Percentiles rank a stretch among this genome's conserved stretches.
Evolutionary conservation across 306 rosid genomes (phyloP).

Genomic region (Castanea sativa): DNA sequence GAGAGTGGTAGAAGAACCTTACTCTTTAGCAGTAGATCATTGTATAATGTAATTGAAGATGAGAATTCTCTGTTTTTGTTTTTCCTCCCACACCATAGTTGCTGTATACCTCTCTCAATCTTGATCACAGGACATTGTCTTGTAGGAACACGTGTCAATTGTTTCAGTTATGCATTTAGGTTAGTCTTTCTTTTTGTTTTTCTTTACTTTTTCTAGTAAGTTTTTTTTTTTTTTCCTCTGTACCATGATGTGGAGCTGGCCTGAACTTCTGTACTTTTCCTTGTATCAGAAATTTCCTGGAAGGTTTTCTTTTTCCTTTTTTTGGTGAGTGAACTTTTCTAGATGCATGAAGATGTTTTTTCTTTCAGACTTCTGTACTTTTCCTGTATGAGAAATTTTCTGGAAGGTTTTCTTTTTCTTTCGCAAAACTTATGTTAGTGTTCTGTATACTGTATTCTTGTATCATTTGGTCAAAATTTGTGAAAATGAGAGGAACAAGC

Average conservation of each 20-base stretch:
- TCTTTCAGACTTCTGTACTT: neutral
- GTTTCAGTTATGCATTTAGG: neutral
- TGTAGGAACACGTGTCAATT: neutral
- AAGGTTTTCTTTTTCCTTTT: neutral
- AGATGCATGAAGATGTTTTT: neutral
- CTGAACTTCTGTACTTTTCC: neutral
- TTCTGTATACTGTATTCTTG: too few relatives aligned
- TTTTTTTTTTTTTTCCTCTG: neutral
- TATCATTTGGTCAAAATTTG: too few relatives aligned
- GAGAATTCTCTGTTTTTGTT: neutral
- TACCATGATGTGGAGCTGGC: neutral
- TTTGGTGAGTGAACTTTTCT: neutral
- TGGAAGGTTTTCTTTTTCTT: too few relatives aligned
- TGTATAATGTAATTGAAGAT: slow-evolving; percentile 9
- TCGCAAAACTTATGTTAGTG: too few relatives aligned
- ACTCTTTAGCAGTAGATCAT: slow-evolving; percentile 9
- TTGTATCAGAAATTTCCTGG: neutral
- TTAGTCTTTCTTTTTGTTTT: neutral
- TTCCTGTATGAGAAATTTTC: too few relatives aligned
- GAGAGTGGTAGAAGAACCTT: neutral
- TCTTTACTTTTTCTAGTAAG: neutral
- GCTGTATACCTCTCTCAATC: neutral
- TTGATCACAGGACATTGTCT: neutral
- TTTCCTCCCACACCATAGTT: neutral
- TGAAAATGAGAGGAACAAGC: too few relatives aligned